phyloP scores from a whole-genome alignment of 306 rosid genomes.

The Cucurbita ficifolia region DNA sequence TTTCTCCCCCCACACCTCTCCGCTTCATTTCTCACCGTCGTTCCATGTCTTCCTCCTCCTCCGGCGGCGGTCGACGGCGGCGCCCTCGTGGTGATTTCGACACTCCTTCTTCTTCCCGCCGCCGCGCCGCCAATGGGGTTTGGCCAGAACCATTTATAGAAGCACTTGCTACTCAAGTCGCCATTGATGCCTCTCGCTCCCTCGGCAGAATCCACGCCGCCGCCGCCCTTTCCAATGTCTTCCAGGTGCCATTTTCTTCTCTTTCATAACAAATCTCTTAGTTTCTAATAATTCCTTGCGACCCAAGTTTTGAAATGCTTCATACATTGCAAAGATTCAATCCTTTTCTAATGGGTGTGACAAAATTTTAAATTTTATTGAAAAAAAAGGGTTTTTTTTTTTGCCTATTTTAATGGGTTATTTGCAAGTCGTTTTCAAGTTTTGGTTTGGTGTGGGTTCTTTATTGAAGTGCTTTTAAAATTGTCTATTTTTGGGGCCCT shows the following conservation, averaged over 20 bases:
- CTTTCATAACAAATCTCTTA: not conserved
- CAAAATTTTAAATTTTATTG: not conserved
- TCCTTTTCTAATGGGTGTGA: not conserved
- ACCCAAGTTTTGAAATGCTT: not conserved
- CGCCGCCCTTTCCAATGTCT: constrained; percentile 46
- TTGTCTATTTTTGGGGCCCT: constrained; percentile 34
- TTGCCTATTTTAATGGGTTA: constrained; percentile 27
- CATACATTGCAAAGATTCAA: not conserved
- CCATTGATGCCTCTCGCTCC: constrained; percentile 44
- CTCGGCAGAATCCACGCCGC: constrained; percentile 55
- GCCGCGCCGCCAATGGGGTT: constrained; percentile 38
- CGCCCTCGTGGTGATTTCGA: constrained; percentile 17
- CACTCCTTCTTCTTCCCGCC: constrained; percentile 64
- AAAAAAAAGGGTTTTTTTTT: not conserved
- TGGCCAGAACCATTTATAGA: constrained; percentile 65
- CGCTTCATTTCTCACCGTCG: constrained; percentile 1
- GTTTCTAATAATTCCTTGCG: not conserved
- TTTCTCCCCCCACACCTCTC: not conserved
- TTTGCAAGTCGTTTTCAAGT: constrained; percentile 46
- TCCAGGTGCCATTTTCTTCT: constrained; percentile 35
- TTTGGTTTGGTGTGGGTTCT: not conserved
- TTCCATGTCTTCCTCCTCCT: constrained; percentile 27
- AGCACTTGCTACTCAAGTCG: constrained; percentile 51
- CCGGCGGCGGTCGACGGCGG: constrained; percentile 17
- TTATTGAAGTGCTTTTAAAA: constrained; percentile 13